Percentiles rank a stretch among this genome's conserved stretches.
Evolutionary conservation across 2,329 filamentous ascomycete genomes (phyloP).

Genomic region (Phyllosticta ampelicida): DNA sequence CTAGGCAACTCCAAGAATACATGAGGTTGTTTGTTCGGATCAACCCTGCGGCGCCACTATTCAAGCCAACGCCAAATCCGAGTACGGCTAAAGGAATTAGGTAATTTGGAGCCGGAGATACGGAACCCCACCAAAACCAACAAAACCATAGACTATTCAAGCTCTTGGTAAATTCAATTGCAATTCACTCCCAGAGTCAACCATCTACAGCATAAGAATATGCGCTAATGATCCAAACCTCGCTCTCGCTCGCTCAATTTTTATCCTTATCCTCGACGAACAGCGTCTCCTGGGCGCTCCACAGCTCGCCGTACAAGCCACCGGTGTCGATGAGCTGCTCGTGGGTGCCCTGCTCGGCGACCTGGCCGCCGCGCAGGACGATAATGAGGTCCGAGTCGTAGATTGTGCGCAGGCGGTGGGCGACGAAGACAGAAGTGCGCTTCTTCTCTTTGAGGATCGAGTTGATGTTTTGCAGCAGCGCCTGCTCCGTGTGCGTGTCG

Average conservation of each 20-base stretch:
- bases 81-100: not conserved
- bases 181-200: not conserved
- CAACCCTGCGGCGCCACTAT: not conserved
- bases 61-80: not conserved
- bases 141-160: too few relatives aligned
- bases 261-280: conserved; percentile 14
- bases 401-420: conserved; percentile 84
- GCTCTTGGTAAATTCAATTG: not conserved
- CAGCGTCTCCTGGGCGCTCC: conserved; percentile 48
- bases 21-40: not conserved
- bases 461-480: conserved; percentile 84
- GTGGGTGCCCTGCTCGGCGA: conserved; percentile 87
- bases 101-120: not conserved
- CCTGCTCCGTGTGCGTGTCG: conserved; percentile 88
- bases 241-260: not conserved
- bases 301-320: conserved; percentile 79
- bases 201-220: not conserved
- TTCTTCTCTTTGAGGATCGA: conserved; percentile 79
- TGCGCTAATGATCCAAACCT: not conserved
- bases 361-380: conserved; percentile 69
- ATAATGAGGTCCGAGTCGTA: conserved; percentile 89
- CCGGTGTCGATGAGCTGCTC: conserved; percentile 66
- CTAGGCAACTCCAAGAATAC: too few relatives aligned
- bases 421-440: conserved; percentile 88
- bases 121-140: not conserved